These are phyloP conservation scores for Clonostachys solani DNA, from an alignment of 2,329 filamentous ascomycete species.

Conservation along the genomic window DNA sequence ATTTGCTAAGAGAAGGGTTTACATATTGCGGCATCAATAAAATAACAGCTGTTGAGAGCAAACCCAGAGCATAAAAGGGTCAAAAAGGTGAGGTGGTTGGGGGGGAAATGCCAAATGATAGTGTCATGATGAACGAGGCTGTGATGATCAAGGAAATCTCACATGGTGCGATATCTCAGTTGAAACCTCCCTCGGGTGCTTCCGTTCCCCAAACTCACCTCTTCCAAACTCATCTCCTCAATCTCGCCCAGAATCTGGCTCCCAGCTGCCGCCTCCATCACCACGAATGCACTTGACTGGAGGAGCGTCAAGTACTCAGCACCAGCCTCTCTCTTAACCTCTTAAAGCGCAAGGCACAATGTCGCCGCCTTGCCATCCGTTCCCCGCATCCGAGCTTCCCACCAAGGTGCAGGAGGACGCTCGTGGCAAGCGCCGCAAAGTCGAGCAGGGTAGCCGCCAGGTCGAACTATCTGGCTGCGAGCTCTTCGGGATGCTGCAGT, in stretches of 20 bases:
- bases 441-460: slow-evolving; percentile 23
- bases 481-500: slow-evolving; percentile 56
- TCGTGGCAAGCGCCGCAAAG: slow-evolving; percentile 49
- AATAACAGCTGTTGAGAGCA: too few relatives aligned
- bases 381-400: slow-evolving; percentile 46
- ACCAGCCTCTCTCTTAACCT: neutral
- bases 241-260: slow-evolving; percentile 47
- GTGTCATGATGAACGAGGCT: too few relatives aligned
- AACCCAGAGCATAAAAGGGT: too few relatives aligned
- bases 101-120: too few relatives aligned
- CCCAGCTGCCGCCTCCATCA: slow-evolving; percentile 37
- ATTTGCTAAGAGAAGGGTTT: too few relatives aligned
- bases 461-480: slow-evolving; percentile 52
- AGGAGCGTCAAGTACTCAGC: too few relatives aligned
- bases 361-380: slow-evolving; percentile 54
- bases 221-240: slow-evolving; percentile 53
- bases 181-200: too few relatives aligned
- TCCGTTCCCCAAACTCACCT: slow-evolving; percentile 37
- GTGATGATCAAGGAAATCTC: too few relatives aligned
- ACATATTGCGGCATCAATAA: too few relatives aligned
- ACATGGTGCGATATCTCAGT: too few relatives aligned
- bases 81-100: too few relatives aligned
- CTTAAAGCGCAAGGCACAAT: slow-evolving; percentile 26
- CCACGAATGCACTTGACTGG: neutral
- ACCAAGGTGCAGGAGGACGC: slow-evolving; percentile 40